Conservation (phyloP, 2,329 filamentous ascomycete genomes). For the Neospermospora avenae region DNA sequence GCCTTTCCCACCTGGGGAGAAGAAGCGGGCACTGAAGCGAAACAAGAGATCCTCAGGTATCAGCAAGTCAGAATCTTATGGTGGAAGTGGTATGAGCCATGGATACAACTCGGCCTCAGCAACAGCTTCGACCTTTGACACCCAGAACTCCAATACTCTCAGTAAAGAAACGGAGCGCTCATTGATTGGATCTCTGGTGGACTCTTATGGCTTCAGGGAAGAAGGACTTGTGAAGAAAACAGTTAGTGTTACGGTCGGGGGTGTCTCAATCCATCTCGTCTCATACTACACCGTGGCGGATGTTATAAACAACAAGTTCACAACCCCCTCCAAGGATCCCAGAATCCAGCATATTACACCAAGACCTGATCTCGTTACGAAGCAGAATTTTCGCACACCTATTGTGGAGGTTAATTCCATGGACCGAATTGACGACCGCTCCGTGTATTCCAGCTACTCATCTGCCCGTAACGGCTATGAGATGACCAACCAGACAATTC, state of each 20-base stretch:
- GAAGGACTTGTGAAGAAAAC: constrained; percentile 89
- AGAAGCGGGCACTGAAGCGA: constrained; percentile 76
- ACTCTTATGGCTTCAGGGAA: constrained; percentile 83
- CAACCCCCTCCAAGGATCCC: constrained; percentile 54
- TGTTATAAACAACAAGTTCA: constrained; percentile 56
- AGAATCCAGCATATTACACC: constrained; percentile 50
- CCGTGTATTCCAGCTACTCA: constrained; percentile 27
- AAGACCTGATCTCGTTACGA: constrained; percentile 54
- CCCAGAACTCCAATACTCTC: constrained; percentile 22
- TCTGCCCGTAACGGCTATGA: constrained; percentile 29
- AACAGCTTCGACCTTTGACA: constrained; percentile 20
- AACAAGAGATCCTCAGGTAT: constrained; percentile 42
- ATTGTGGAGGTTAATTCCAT: constrained; percentile 55
- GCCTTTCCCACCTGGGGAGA: constrained; percentile 80
- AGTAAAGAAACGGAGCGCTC: constrained; percentile 34
- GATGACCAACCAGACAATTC: constrained; percentile 33
- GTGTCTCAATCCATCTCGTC: constrained; percentile 78
- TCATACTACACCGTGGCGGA: constrained; percentile 86
- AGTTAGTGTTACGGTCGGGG: constrained; percentile 73
- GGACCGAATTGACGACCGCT: constrained; percentile 31
- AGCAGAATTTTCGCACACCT: constrained; percentile 64
- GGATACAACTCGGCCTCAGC: constrained; percentile 17
- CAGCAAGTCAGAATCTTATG: constrained; percentile 28
- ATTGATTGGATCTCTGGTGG: constrained; percentile 78
- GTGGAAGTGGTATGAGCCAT: constrained; percentile 12